Conservation (phyloP, 2,329 filamentous ascomycete species). For the Trichothecium sympodiale region DNA sequence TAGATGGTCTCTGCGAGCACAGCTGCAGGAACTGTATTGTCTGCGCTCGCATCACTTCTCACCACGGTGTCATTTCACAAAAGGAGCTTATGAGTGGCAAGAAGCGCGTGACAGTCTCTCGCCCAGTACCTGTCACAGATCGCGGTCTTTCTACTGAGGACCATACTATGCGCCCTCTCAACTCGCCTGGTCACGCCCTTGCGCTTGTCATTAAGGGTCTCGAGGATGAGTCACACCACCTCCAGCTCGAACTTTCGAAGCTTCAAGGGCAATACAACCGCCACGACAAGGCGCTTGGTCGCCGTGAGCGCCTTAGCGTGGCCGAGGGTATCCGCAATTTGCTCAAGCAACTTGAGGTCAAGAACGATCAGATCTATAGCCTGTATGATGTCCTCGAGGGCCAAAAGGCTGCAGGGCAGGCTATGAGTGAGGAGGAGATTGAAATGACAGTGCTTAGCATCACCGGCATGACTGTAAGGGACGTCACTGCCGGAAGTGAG, state of each 20-base stretch:
- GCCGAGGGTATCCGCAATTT: conserved; percentile 50
- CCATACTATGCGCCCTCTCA: conserved; percentile 52
- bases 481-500: conserved; percentile 25
- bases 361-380: conserved; percentile 70
- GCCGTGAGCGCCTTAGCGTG: conserved; percentile 51
- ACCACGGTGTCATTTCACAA: conserved; percentile 25
- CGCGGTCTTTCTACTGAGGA: conserved; percentile 39
- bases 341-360: conserved; percentile 54
- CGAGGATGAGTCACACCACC: conserved; percentile 67
- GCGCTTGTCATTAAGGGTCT: conserved; percentile 75
- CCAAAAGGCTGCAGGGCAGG: conserved; percentile 54
- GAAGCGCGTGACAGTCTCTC: conserved; percentile 50
- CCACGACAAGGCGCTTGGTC: conserved; percentile 55
- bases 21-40: conserved; percentile 46
- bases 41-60: conserved; percentile 41
- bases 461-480: conserved; percentile 31
- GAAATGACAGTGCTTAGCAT: conserved; percentile 53
- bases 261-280: conserved; percentile 52
- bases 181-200: conserved; percentile 60
- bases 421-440: conserved; percentile 51
- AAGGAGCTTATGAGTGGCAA: conserved; percentile 30
- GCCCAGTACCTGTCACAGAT: conserved; percentile 56
- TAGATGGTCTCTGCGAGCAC: conserved; percentile 43
- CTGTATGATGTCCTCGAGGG: conserved; percentile 78
- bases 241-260: conserved; percentile 57